Conservation (phyloP, 495 filamentous ascomycete genomes). For the Aspergillus egyptiacus region DNA sequence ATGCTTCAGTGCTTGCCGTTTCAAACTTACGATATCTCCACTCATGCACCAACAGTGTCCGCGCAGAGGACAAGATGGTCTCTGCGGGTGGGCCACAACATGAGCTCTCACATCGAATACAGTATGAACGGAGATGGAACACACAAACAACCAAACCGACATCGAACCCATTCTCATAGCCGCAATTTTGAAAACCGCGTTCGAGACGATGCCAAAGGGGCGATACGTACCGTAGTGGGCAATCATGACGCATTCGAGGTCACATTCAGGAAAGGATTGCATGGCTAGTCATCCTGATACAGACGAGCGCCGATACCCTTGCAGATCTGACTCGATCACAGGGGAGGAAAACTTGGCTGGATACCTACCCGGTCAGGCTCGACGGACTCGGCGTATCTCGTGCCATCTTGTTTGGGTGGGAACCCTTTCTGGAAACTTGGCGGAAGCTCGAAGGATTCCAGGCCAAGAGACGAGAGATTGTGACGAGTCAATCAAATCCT, state of each 20-base stretch:
- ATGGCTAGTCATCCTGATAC: too few species aligned
- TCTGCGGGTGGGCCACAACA: too few species aligned
- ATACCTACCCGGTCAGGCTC: too few species aligned
- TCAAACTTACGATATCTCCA: too few species aligned
- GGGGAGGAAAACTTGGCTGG: not conserved
- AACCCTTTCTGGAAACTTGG: not conserved
- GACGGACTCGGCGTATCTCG: not conserved
- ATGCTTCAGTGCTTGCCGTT: too few species aligned
- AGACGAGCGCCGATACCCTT: not conserved
- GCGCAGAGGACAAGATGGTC: too few species aligned
- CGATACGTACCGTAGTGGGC: too few species aligned
- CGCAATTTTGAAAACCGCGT: not conserved
- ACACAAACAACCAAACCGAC: not conserved
- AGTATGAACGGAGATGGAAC: not conserved
- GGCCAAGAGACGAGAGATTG: not conserved
- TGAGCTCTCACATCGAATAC: not conserved
- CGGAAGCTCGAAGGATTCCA: constrained; percentile 4
- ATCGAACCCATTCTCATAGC: not conserved
- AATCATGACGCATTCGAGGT: too few species aligned
- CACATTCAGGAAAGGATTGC: too few species aligned
- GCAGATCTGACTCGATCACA: not conserved
- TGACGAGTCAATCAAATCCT: not conserved
- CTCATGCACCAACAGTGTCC: too few species aligned
- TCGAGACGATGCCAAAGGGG: not conserved
- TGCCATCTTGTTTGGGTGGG: not conserved